Conservation (phyloP, 208 protist species). For the Strigomonas galati region DNA sequence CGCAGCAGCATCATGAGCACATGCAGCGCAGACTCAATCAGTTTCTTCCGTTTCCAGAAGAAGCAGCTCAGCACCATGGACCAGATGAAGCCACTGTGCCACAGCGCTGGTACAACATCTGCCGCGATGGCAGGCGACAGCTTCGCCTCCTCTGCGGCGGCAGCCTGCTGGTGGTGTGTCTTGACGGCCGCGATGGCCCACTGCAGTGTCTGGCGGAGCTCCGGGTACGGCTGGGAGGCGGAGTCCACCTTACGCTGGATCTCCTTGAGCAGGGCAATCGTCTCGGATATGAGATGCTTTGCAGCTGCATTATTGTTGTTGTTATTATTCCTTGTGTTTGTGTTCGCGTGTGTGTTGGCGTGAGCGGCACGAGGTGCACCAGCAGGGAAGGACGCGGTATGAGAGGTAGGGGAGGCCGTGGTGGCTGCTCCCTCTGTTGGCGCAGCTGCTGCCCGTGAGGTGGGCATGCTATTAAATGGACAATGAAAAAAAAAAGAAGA, state of each 20-base stretch:
- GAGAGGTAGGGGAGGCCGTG: not conserved
- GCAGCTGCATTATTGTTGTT: not conserved
- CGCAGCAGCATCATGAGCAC: slow-evolving; percentile 46
- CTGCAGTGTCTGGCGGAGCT: not conserved
- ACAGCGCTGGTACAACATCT: not conserved
- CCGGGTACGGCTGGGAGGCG: not conserved
- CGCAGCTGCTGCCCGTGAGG: not conserved
- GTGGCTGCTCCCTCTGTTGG: not conserved
- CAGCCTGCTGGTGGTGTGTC: not conserved
- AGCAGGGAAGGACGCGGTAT: not conserved
- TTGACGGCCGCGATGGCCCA: not conserved
- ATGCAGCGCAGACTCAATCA: slow-evolving; percentile 31
- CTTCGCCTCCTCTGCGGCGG: not conserved
- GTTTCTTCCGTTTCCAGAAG: slow-evolving; percentile 51
- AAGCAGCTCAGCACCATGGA: slow-evolving; percentile 45
- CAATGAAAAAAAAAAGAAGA: slow-evolving; percentile 14
- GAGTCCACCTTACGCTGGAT: slow-evolving; percentile 6
- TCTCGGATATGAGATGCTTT: not conserved
- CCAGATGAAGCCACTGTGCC: slow-evolving; percentile 15
- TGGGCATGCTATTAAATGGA: not conserved
- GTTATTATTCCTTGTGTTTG: not conserved
- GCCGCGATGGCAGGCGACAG: not conserved
- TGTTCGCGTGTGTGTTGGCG: not conserved
- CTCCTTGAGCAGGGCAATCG: not conserved
- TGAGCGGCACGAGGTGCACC: not conserved